phyloP scores from a whole-genome alignment of 2,329 filamentous ascomycete genomes.

The Ophiostoma sp. region DNA sequence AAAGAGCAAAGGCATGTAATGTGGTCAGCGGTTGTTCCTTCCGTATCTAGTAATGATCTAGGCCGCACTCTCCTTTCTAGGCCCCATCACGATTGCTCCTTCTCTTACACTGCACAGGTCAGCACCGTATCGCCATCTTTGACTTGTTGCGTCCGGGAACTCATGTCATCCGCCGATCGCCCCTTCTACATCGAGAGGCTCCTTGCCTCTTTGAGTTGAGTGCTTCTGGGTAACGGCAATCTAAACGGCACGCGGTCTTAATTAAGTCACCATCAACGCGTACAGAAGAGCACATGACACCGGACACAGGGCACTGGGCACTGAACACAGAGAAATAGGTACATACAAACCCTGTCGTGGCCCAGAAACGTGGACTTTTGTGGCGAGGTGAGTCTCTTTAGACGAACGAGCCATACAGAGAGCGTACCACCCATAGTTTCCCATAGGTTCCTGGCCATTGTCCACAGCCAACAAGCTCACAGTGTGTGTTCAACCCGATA shows the following conservation, averaged over 20 bases:
- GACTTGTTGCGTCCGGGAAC: background rate
- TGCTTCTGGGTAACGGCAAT: background rate
- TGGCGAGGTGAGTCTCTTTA: constrained; percentile 14
- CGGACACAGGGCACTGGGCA: background rate
- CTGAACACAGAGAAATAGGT: background rate
- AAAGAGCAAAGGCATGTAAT: background rate
- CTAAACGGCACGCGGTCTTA: constrained; percentile 10
- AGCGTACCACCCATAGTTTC: background rate
- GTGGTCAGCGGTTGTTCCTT: background rate
- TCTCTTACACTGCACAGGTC: background rate
- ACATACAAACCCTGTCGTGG: background rate
- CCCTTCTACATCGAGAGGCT: too few relatives aligned
- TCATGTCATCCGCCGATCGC: background rate
- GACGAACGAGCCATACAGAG: background rate
- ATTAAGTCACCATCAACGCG: background rate
- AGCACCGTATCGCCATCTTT: background rate
- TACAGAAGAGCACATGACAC: background rate
- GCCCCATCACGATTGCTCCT: background rate
- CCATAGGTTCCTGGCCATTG: too few relatives aligned
- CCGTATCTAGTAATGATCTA: background rate
- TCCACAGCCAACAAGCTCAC: background rate
- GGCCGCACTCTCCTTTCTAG: background rate
- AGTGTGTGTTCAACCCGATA: background rate
- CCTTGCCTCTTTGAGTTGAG: background rate
- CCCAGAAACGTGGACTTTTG: constrained; percentile 11